Conservation (phyloP, 345 rosid species). For the Citrus maxima region DNA sequence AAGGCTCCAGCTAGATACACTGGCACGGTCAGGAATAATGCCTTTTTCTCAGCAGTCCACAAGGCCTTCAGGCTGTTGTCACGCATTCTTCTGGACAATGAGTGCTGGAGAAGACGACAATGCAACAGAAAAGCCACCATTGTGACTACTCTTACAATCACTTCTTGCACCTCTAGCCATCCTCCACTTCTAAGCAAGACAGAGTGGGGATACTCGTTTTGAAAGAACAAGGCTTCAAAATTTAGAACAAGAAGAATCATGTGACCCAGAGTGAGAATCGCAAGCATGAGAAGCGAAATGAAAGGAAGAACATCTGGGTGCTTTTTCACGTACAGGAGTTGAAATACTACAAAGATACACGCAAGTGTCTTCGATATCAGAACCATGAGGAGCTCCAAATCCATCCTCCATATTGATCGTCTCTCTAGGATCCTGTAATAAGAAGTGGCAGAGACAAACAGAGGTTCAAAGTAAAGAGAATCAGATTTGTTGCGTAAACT, state of each 20-base stretch:
- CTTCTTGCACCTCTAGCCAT: constrained; percentile 42
- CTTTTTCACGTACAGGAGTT: constrained; percentile 37
- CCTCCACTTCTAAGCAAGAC: constrained; percentile 26
- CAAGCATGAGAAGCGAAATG: constrained; percentile 48
- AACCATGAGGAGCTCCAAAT: constrained; percentile 45
- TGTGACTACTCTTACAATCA: constrained; percentile 40
- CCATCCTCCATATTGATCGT: constrained; percentile 40
- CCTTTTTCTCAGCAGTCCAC: constrained; percentile 45
- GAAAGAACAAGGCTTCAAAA: constrained; percentile 34
- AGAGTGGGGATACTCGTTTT: background rate
- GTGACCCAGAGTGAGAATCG: constrained; percentile 41
- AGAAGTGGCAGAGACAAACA: constrained; percentile 19
- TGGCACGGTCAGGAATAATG: constrained; percentile 26
- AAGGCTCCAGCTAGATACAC: constrained; percentile 37
- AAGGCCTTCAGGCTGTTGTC: constrained; percentile 21
- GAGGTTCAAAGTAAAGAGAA: constrained; percentile 29
- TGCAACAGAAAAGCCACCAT: constrained; percentile 45
- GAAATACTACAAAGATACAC: constrained; percentile 38
- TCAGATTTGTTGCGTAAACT: constrained; percentile 35
- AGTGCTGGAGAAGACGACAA: constrained; percentile 42
- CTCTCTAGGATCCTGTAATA: constrained; percentile 11
- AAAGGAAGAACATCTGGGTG: constrained; percentile 35
- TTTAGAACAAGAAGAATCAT: constrained; percentile 39
- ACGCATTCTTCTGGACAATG: constrained; percentile 29
- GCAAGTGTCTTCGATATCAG: constrained; percentile 41